A percentile compares a stretch with the other conserved stretches of the same genome.
Evolutionary conservation across 148 eudicot species (phyloP).

Genomic region (Silene uniflora): DNA sequence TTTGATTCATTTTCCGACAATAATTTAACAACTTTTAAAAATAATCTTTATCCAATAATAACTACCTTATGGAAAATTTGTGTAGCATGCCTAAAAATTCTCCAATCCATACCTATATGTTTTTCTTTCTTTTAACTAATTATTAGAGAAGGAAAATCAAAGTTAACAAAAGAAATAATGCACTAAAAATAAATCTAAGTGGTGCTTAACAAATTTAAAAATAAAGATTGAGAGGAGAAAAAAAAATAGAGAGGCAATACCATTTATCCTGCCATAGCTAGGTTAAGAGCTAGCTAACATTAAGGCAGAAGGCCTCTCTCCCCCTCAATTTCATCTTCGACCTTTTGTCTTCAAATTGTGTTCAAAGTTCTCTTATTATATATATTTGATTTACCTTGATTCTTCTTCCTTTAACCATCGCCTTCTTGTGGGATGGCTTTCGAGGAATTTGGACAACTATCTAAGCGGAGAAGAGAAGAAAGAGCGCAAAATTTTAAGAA

Average conservation of each 20-base stretch:
- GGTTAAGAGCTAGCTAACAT: slow-evolving; percentile 32
- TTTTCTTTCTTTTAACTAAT: slow-evolving; percentile 15
- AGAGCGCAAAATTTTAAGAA: slow-evolving; percentile 36
- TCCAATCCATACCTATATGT: slow-evolving; percentile 32
- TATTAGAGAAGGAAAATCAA: slow-evolving; percentile 3
- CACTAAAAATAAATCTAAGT: slow-evolving; percentile 19
- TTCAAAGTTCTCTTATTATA: background rate
- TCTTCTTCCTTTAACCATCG: background rate
- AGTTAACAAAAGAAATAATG: background rate
- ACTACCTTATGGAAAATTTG: slow-evolving; percentile 5
- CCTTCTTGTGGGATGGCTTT: slow-evolving; percentile 46
- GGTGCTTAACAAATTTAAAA: slow-evolving; percentile 10
- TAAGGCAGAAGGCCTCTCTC: slow-evolving; percentile 38
- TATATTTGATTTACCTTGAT: background rate
- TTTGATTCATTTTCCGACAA: slow-evolving; percentile 14
- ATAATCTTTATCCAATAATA: slow-evolving; percentile 13
- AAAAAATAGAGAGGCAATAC: slow-evolving; percentile 16
- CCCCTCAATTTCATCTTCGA: background rate
- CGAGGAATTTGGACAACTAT: slow-evolving; percentile 61
- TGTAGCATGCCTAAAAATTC: slow-evolving; percentile 34
- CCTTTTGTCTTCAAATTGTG: background rate
- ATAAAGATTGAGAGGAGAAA: slow-evolving; percentile 18
- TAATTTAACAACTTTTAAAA: slow-evolving; percentile 20
- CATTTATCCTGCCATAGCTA: slow-evolving; percentile 30
- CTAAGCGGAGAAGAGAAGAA: slow-evolving; percentile 58